Percentiles rank a stretch among this genome's conserved stretches.
Conservation (phyloP, 148 eudicot species). For the Rhododendron mucronatum region DNA sequence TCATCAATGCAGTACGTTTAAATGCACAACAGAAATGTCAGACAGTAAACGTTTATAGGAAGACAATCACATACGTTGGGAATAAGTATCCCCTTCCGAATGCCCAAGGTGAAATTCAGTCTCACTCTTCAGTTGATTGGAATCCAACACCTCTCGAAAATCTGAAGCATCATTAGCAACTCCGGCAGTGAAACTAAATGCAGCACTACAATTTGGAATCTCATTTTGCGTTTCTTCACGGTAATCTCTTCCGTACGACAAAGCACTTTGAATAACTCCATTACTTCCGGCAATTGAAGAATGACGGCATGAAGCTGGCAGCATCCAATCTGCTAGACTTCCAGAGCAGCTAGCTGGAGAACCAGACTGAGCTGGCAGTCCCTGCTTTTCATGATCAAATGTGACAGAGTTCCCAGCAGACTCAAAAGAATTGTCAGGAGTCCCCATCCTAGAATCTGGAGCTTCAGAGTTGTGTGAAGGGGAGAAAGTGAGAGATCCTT, state of each 20-base stretch:
- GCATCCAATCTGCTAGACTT: constrained; percentile 21
- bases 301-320: constrained; percentile 11
- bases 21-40: not conserved
- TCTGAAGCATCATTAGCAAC: constrained; percentile 9
- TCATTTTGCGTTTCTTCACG: constrained; percentile 15
- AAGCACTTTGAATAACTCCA: constrained; percentile 8
- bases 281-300: constrained; percentile 8
- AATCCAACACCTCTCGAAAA: not conserved
- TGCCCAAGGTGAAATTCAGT: not conserved
- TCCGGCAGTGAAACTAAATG: constrained; percentile 17
- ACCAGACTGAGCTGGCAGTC: constrained; percentile 18
- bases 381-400: constrained; percentile 18
- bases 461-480: constrained; percentile 23
- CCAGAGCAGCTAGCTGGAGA: constrained; percentile 21
- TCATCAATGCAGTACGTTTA: not conserved
- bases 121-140: constrained; percentile 4
- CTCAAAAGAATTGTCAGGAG: constrained; percentile 24
- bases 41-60: not conserved
- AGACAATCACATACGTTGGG: constrained; percentile 18
- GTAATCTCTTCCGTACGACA: constrained; percentile 5
- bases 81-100: not conserved
- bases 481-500: constrained; percentile 19
- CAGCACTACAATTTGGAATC: not conserved
- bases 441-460: constrained; percentile 22
- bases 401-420: constrained; percentile 15